Evolutionary conservation across 2,329 filamentous ascomycete species (phyloP).

Genomic region (Coniochaeta sp.): DNA sequence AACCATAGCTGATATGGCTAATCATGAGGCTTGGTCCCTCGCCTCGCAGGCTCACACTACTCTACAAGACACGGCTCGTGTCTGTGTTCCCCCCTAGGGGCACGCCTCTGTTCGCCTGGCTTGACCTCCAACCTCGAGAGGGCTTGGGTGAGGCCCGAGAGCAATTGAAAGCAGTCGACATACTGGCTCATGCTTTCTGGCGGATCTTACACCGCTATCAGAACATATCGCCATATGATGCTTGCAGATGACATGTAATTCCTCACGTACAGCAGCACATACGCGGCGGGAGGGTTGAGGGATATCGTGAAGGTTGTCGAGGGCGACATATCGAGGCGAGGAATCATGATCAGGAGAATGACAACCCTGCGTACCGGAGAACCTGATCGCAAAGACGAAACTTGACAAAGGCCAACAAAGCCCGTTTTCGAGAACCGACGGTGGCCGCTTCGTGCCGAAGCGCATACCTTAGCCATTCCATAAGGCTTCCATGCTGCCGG

Average conservation of each 20-base stretch:
- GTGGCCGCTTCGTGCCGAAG: constrained; percentile 2
- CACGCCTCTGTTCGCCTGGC: background rate
- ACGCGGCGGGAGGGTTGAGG: background rate
- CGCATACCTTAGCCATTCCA: background rate
- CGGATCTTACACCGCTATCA: background rate
- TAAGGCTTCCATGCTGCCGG: constrained; percentile 1
- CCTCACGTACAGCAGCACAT: background rate
- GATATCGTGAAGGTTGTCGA: background rate
- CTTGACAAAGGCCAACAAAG: background rate
- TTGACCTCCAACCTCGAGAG: background rate
- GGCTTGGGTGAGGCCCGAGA: background rate
- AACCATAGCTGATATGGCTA: background rate
- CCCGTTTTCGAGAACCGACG: background rate
- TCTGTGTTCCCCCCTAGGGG: background rate
- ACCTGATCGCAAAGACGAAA: background rate
- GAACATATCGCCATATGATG: background rate
- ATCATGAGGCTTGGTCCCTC: background rate
- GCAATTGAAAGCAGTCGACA: background rate
- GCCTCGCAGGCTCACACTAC: background rate
- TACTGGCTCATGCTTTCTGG: background rate
- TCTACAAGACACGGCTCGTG: background rate
- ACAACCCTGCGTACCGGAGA: background rate
- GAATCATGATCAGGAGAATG: background rate
- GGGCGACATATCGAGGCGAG: background rate
- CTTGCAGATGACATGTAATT: background rate